Evolutionary conservation across 441 rosid species (phyloP).

Genomic region (Erysimum cheiri): DNA sequence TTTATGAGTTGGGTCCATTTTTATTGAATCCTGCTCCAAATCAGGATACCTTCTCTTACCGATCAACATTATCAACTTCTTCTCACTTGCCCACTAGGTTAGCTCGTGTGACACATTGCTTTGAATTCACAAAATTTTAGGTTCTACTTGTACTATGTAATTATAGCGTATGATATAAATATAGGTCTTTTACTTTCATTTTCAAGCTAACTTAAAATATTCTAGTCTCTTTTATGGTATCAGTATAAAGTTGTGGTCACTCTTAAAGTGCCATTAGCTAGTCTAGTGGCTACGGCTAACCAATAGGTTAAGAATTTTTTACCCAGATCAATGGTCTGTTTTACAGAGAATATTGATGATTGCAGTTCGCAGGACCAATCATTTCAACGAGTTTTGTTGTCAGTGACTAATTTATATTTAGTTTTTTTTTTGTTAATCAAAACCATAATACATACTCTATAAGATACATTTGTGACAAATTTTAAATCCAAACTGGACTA

Average conservation of each 20-base stretch:
- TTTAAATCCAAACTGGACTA: neutral
- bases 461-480: neutral
- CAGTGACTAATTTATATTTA: neutral
- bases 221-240: neutral
- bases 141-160: constrained; percentile 18
- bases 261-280: neutral
- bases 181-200: neutral
- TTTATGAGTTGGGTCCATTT: constrained; percentile 43
- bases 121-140: constrained; percentile 8
- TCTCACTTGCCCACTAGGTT: constrained; percentile 31
- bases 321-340: neutral
- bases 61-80: constrained; percentile 19
- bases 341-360: neutral
- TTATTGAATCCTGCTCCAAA: constrained; percentile 39
- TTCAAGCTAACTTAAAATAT: neutral
- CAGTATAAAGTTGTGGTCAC: neutral
- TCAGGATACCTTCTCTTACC: constrained; percentile 39
- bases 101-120: constrained; percentile 31
- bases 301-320: neutral
- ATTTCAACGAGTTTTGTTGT: neutral
- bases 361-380: neutral
- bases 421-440: neutral
- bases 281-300: neutral
- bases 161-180: neutral
- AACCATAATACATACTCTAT: constrained; percentile 1